Percentiles rank a stretch among this genome's conserved stretches.
Conservation (phyloP, 768 basidiomycete species). For the Rhodotorula sphaerocarpa region DNA sequence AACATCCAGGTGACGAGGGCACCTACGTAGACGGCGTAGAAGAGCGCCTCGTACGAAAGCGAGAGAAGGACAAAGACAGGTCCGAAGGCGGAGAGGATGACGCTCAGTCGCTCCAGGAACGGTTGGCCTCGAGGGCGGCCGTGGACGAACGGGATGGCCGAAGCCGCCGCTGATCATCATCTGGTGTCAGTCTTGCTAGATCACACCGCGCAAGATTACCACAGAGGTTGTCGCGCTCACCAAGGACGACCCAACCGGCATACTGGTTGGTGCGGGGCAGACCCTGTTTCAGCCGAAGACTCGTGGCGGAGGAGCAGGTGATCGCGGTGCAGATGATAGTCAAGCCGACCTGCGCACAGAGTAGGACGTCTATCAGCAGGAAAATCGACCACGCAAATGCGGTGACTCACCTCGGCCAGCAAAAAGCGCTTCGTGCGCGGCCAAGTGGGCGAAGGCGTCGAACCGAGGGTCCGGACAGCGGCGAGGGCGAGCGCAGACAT, state of each 20-base stretch:
- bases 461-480: not conserved
- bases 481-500: not conserved
- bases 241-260: slow-evolving; percentile 58
- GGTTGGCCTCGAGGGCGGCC: slow-evolving; percentile 33
- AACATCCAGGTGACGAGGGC: slow-evolving; percentile 62
- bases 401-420: slow-evolving; percentile 5
- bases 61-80: slow-evolving; percentile 71
- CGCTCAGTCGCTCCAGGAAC: slow-evolving; percentile 41
- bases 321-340: slow-evolving; percentile 48
- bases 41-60: slow-evolving; percentile 71
- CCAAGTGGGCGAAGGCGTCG: not conserved
- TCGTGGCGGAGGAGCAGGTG: slow-evolving; percentile 54
- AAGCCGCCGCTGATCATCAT: not conserved
- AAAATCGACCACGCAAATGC: not conserved
- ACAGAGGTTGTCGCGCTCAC: slow-evolving; percentile 44
- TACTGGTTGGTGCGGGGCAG: slow-evolving; percentile 57
- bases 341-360: not conserved
- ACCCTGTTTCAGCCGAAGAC: slow-evolving; percentile 59
- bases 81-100: slow-evolving; percentile 56
- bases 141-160: slow-evolving; percentile 20
- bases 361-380: not conserved
- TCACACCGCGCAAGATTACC: not conserved
- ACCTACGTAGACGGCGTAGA: slow-evolving; percentile 61
- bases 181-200: no score
- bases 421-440: not conserved